phyloP scores from a whole-genome alignment of 345 rosid species.

The Sapria himalayana region DNA sequence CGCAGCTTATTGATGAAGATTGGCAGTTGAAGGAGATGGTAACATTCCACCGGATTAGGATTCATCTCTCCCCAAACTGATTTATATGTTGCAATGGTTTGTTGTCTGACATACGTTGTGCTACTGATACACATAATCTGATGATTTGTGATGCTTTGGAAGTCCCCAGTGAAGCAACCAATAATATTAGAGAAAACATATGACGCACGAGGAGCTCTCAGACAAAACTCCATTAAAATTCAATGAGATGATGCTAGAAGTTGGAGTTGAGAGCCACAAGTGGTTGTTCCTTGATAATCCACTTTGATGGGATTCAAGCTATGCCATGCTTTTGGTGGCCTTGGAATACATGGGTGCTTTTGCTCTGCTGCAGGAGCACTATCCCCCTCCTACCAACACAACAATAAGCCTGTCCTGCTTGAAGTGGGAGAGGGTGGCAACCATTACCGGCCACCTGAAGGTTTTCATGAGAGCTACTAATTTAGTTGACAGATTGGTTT shows the following conservation, averaged over 20 bases:
- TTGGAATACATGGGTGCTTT: slow-evolving; percentile 26
- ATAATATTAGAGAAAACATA: slow-evolving; percentile 35
- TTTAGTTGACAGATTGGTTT: too few relatives aligned
- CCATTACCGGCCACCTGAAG: slow-evolving; percentile 26
- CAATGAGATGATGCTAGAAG: slow-evolving; percentile 18
- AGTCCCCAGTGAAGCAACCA: slow-evolving; percentile 19
- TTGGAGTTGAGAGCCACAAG: slow-evolving; percentile 21
- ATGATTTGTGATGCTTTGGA: slow-evolving; percentile 45
- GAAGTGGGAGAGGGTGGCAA: slow-evolving; percentile 38
- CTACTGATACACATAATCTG: slow-evolving; percentile 25
- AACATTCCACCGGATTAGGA: slow-evolving; percentile 29
- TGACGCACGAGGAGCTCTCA: slow-evolving; percentile 27
- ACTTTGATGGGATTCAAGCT: slow-evolving; percentile 43
- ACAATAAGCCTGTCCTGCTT: slow-evolving; percentile 29
- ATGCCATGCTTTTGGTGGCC: slow-evolving; percentile 43
- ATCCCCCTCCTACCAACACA: slow-evolving; percentile 14
- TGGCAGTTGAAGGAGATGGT: slow-evolving; percentile 48
- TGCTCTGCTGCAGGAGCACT: slow-evolving; percentile 23
- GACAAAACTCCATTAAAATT: slow-evolving; percentile 18
- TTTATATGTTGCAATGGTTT: slow-evolving; percentile 47
- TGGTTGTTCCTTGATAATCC: slow-evolving; percentile 30
- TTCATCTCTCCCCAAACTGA: slow-evolving; percentile 43
- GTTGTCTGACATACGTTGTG: slow-evolving; percentile 45
- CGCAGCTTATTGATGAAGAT: slow-evolving; percentile 41
- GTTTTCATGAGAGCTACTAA: slow-evolving; percentile 37